Conservation (phyloP, 1,284 basidiomycete genomes). For the Tranzscheliella williamsii region DNA sequence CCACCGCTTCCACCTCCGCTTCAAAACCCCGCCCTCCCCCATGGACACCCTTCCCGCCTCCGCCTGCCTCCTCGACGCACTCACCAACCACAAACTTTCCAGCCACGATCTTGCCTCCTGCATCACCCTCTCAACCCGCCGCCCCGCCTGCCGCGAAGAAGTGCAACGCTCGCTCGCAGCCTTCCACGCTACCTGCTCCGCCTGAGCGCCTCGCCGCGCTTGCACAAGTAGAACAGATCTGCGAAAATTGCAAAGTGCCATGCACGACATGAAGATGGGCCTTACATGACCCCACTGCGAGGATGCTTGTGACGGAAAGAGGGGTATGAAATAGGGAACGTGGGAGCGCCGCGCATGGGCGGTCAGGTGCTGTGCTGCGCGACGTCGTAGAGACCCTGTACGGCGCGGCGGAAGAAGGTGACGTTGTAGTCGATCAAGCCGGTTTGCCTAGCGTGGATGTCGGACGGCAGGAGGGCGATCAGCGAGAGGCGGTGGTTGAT, state of each 20-base stretch:
- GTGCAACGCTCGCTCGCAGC: no score
- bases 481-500: conserved; percentile 78
- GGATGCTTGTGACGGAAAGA: no score
- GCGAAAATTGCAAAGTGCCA: no score
- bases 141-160: background rate
- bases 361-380: conserved; percentile 35
- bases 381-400: conserved; percentile 61
- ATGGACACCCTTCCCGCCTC: background rate
- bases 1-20: background rate
- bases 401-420: conserved; percentile 72
- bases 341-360: no score
- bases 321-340: no score
- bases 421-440: conserved; percentile 92
- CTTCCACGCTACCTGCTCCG: no score
- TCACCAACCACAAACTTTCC: background rate
- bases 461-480: conserved; percentile 77
- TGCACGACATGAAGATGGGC: no score
- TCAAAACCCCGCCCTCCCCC: background rate
- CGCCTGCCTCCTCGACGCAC: background rate
- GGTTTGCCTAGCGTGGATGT: conserved; percentile 74
- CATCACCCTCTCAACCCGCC: background rate
- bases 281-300: no score
- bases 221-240: no score
- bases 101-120: background rate
- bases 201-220: no score